A percentile compares a stretch with the other conserved stretches of the same genome.
Evolutionary conservation across 441 rosid species (phyloP).

Genomic region (Eutrema salsugineum): DNA sequence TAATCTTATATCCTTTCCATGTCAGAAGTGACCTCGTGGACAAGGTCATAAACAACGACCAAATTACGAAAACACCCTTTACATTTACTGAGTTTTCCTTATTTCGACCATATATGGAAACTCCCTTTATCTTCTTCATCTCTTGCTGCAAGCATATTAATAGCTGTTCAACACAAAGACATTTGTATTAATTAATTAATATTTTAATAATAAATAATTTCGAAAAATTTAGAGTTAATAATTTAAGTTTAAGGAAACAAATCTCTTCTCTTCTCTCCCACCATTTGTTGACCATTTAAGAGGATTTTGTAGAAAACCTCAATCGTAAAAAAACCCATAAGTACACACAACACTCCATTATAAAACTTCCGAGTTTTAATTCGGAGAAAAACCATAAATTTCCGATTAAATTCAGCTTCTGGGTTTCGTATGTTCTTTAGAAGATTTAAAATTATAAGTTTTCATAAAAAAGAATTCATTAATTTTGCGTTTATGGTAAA

Average conservation of each 20-base stretch:
- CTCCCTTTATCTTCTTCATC: neutral
- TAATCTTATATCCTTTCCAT: neutral
- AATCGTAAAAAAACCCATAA: neutral
- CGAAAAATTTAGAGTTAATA: neutral
- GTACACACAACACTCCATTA: slow-evolving; percentile 4
- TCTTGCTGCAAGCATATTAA: neutral
- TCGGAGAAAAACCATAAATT: neutral
- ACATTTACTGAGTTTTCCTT: too few relatives aligned
- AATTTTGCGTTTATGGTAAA: neutral
- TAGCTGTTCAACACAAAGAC: slow-evolving; percentile 22
- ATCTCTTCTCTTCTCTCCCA: neutral
- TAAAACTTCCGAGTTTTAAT: neutral
- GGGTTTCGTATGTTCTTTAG: neutral
- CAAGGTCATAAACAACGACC: too few relatives aligned
- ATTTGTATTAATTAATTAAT: neutral
- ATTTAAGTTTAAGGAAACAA: slow-evolving; percentile 4
- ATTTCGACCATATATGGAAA: too few relatives aligned
- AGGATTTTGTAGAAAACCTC: slow-evolving; percentile 8
- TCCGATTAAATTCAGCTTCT: neutral
- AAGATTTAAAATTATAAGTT: too few relatives aligned
- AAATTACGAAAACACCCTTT: too few relatives aligned
- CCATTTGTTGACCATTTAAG: slow-evolving; percentile 23
- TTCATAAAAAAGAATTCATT: neutral
- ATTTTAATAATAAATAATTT: neutral
- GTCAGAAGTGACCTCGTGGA: neutral